Evolutionary conservation across 495 filamentous ascomycete species (phyloP).

Genomic region (Hypomontagnella submonticulosa): DNA sequence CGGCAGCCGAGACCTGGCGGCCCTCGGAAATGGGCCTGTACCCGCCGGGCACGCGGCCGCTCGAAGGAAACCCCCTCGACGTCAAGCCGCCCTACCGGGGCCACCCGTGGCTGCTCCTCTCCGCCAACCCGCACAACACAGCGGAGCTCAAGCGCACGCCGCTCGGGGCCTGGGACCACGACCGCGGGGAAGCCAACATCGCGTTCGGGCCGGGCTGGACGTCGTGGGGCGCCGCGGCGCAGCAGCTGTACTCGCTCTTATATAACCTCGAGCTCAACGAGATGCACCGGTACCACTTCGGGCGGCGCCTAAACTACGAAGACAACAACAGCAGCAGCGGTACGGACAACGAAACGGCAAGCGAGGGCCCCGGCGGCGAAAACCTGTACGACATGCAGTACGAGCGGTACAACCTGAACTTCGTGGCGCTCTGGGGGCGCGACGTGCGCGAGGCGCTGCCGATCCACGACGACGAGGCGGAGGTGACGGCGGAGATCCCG

Average conservation of each 20-base stretch:
- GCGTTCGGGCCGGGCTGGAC: slow-evolving; percentile 50
- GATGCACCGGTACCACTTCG: slow-evolving; percentile 62
- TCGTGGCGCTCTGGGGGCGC: slow-evolving; percentile 60
- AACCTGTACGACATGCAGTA: slow-evolving; percentile 60
- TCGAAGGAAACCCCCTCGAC: slow-evolving; percentile 42
- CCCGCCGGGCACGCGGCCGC: slow-evolving; percentile 30
- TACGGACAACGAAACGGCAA: slow-evolving; percentile 5
- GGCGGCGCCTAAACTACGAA: slow-evolving; percentile 37
- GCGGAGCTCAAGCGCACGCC: slow-evolving; percentile 50
- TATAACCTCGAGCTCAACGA: slow-evolving; percentile 61
- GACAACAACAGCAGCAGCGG: slow-evolving; percentile 29
- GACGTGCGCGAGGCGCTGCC: slow-evolving; percentile 53
- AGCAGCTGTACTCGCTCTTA: slow-evolving; percentile 67
- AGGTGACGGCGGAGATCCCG: slow-evolving; percentile 43
- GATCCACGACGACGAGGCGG: slow-evolving; percentile 50
- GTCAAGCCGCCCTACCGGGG: slow-evolving; percentile 49
- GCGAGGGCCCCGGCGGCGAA: slow-evolving; percentile 43
- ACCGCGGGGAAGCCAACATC: slow-evolving; percentile 41
- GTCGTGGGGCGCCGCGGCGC: slow-evolving; percentile 63
- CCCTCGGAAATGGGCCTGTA: slow-evolving; percentile 37
- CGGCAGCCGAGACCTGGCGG: slow-evolving; percentile 41
- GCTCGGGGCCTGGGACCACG: slow-evolving; percentile 48
- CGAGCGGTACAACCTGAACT: slow-evolving; percentile 58
- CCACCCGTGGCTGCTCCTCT: slow-evolving; percentile 60
- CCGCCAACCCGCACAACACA: slow-evolving; percentile 50